Base-by-base conservation (phyloP, 352 stramenopile genomes). In the Phytophthora sansomeana region DNA sequence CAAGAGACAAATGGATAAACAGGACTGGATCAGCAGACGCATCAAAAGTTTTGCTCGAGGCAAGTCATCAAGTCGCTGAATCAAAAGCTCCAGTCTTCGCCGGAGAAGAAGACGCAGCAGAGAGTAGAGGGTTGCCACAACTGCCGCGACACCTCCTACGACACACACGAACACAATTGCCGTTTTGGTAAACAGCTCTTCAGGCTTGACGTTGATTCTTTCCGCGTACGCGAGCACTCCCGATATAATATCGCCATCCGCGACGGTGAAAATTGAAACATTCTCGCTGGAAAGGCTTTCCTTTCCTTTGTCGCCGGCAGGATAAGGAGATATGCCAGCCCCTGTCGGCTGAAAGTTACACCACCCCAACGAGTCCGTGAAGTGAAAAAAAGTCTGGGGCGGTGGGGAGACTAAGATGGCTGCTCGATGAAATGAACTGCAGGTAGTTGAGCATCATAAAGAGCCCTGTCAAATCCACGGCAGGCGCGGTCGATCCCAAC, bases 131-230 rank as follows among this genome's bases (percentile, higher is more conserved):
- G 81, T 78, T 3, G 80, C 81, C 10, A 90, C 82, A 13, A 80
- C 74, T 4, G 77, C 74, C 7, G 80, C 81, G n/a, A 92, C 84
- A 24, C 62, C 44, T 10, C 81, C 80, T 6, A 92, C 78, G 35
- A 92, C 69, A 44, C 68, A 84, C 0, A 54, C 79, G 33, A 92
- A 90, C 11, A 81, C 84, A 32, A 89, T 88, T 13, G 78, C 79
- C 14, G 84, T 92, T 70, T 90, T 90, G 4, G 76, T 83, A 58
- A 92, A 92, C 6, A 92, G 69, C 61, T 88, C 77, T 44, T 90
- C 81, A 0, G 84, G 84, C 28, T 89, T 56, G 50, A 92, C 74
- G 57, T 89, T 79, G 33, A 92, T 59, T 17, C 84, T 76, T 58
- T 89, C 59, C 0, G 84, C 84, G 46, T 90, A 92, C 24, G 84